phyloP scores from a whole-genome alignment of 805 yeast species.

The Zygosaccharomyces pseudorouxii region DNA sequence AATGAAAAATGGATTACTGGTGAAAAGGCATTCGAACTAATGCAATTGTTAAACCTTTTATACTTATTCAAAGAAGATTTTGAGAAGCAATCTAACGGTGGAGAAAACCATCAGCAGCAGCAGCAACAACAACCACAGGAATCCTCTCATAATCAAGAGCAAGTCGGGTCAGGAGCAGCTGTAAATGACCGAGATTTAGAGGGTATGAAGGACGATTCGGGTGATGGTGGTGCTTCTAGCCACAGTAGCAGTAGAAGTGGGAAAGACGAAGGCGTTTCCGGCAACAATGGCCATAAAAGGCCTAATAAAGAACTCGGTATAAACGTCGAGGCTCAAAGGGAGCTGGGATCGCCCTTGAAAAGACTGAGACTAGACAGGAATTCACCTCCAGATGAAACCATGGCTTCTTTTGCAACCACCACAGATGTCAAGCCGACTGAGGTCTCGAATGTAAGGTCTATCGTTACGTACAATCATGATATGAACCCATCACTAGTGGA shows the following conservation, averaged over 20 bases:
- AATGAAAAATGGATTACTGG: slow-evolving; percentile 32
- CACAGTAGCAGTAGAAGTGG: not conserved
- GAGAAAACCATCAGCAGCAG: not conserved
- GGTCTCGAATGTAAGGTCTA: slow-evolving; percentile 6
- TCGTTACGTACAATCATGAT: slow-evolving; percentile 19
- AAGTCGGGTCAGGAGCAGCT: not conserved
- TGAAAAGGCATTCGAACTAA: slow-evolving; percentile 24
- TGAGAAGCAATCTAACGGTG: slow-evolving; percentile 3
- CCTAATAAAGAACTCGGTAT: slow-evolving; percentile 8
- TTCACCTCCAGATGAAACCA: slow-evolving; percentile 1
- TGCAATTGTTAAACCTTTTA: slow-evolving; percentile 19
- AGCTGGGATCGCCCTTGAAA: slow-evolving; percentile 29
- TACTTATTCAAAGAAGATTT: slow-evolving; percentile 20
- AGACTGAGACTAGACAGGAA: slow-evolving; percentile 17
- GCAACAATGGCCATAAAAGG: slow-evolving; percentile 5
- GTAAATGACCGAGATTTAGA: not conserved
- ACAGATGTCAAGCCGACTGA: slow-evolving; percentile 1
- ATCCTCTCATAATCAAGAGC: not conserved
- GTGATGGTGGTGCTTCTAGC: not conserved
- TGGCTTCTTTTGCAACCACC: not conserved
- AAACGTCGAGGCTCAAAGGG: slow-evolving; percentile 15
- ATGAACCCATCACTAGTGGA: slow-evolving; percentile 8
- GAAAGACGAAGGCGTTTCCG: not conserved
- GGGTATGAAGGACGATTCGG: slow-evolving; percentile 9
- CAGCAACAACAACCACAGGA: not conserved